Base-by-base conservation (phyloP, 192 early-diverging fungal species). In the Umbelopsis sp. region DNA sequence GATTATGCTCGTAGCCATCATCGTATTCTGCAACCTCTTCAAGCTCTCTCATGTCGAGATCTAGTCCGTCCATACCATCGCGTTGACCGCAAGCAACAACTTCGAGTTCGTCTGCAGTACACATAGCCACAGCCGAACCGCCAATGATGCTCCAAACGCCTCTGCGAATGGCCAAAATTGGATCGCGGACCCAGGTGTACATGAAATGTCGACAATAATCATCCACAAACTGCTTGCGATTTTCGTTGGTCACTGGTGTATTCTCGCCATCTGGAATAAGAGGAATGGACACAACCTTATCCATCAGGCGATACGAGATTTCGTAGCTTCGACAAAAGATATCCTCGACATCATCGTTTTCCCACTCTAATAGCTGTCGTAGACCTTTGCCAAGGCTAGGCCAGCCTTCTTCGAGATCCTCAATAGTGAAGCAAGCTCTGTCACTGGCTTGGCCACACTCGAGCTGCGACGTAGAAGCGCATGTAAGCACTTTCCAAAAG, bases 321-420 rank as follows among this genome's bases (percentile, higher is more conserved):
- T 95, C 93, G 76, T 95, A 98, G 25, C 89, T 80, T 20, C 91
- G 84, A 71, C 88, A 84, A 74, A 96, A 96, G 4, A 95, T 84
- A 70, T 96, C 93, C 48, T 89, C 88, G 1, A 98, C 90, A 66
- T 90, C 84, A 3, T 74, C 71, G 16, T 86, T 86, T 30, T 82
- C 81, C 95, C 95, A 97, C 5, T 91, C 85, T 8, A 96, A 80
- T 71, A 97, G 82, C 74, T 91, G 87, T 67, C 87, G 79, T 67
- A 96, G 71, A 4, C 96, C 96, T n/a, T 84, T 75, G 3, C 86
- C 91, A 10, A 98, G 82, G 3, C 58, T 52, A 23, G 76, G 76
- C 76, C 76, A 78, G 0, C 68, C 76, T 23, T 73, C 50, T 25
- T 52, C 45, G 7, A 71, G 67, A 35, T 65, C 76, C 4, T 67